Evolutionary conservation across 352 stramenopile species (phyloP).

Genomic region (Phytopythium vexans): DNA sequence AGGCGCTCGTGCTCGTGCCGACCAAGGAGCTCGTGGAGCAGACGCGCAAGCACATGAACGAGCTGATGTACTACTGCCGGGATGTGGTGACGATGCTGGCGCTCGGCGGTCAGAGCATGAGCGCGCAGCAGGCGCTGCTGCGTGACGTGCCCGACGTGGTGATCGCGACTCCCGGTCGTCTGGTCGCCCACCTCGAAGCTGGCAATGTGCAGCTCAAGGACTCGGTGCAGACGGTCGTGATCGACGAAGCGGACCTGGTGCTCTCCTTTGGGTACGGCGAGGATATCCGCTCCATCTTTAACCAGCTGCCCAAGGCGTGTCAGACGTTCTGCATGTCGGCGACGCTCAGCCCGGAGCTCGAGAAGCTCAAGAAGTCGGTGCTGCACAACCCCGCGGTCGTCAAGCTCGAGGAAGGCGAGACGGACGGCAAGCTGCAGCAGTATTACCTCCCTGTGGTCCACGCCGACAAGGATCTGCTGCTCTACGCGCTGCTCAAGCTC

Average conservation of each 20-base stretch:
- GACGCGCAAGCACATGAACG: slow-evolving; percentile 85
- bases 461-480: slow-evolving; percentile 95
- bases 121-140: slow-evolving; percentile 81
- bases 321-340: slow-evolving; percentile 99
- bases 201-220: slow-evolving; percentile 82
- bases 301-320: slow-evolving; percentile 95
- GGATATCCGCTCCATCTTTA: slow-evolving; percentile 92
- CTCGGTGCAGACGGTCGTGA: slow-evolving; percentile 95
- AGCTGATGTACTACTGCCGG: slow-evolving; percentile 97
- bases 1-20: slow-evolving; percentile 94
- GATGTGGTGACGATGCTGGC: slow-evolving; percentile 92
- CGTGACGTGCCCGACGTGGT: slow-evolving; percentile 91
- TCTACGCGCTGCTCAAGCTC: slow-evolving; percentile 99
- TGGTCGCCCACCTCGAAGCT: slow-evolving; percentile 88
- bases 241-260: slow-evolving; percentile 99
- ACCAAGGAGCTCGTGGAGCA: slow-evolving; percentile 98
- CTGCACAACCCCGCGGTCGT: slow-evolving; percentile 97
- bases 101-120: slow-evolving; percentile 89
- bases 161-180: slow-evolving; percentile 91
- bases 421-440: slow-evolving; percentile 92
- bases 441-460: slow-evolving; percentile 92
- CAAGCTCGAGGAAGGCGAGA: slow-evolving; percentile 93
- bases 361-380: slow-evolving; percentile 96
- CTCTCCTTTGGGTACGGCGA: slow-evolving; percentile 96
- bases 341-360: slow-evolving; percentile 95